Conservation (phyloP, 2,329 filamentous ascomycete species). For the Tricladium varicosporioides region DNA sequence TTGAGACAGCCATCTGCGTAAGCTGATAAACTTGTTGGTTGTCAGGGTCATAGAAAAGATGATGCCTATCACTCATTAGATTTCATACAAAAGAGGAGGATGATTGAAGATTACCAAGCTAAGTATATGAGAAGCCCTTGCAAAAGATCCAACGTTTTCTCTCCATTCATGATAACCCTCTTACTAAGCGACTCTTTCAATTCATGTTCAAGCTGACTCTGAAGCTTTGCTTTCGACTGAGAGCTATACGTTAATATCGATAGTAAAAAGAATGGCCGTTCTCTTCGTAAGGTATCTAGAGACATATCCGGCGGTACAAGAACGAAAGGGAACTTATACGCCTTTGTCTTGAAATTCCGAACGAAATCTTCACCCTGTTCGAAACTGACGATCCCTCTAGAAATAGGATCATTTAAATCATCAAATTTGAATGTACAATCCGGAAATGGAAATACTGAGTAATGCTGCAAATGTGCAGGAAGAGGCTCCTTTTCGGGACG, state of each 20-base stretch:
- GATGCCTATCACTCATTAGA: slow-evolving; percentile 22
- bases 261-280: slow-evolving; percentile 53
- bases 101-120: slow-evolving; percentile 46
- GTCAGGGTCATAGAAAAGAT: slow-evolving; percentile 31
- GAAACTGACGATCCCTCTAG: slow-evolving; percentile 13
- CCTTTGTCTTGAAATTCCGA: slow-evolving; percentile 10
- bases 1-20: slow-evolving; percentile 30
- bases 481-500: neutral
- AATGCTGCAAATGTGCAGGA: slow-evolving; percentile 25
- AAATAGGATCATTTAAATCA: slow-evolving; percentile 28
- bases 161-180: slow-evolving; percentile 55
- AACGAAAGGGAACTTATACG: slow-evolving; percentile 25
- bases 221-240: slow-evolving; percentile 47
- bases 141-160: slow-evolving; percentile 55
- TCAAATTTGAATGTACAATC: slow-evolving; percentile 41
- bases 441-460: slow-evolving; percentile 50
- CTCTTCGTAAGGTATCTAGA: slow-evolving; percentile 41
- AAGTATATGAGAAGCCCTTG: slow-evolving; percentile 57
- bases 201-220: slow-evolving; percentile 55
- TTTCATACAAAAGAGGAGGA: neutral
- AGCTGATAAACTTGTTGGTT: slow-evolving; percentile 35
- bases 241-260: slow-evolving; percentile 52
- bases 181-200: slow-evolving; percentile 55
- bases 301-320: slow-evolving; percentile 38
- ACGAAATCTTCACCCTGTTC: slow-evolving; percentile 21